These are phyloP conservation scores for Yamadazyma jaroonii DNA, from an alignment of 1,139 yeast species.

Conservation along the genomic window DNA sequence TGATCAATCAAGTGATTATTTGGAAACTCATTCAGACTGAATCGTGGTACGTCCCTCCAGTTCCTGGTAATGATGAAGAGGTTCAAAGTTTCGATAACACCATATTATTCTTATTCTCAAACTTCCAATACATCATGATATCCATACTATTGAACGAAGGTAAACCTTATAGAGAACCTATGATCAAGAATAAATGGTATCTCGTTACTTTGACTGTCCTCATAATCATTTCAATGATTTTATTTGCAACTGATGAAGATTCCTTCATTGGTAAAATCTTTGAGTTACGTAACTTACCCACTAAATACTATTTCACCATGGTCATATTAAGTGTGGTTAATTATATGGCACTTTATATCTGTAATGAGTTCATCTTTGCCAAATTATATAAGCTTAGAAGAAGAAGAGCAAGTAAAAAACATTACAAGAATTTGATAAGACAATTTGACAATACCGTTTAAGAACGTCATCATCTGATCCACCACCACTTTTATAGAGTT, in stretches of 20 bases:
- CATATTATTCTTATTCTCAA: slow-evolving; percentile 71
- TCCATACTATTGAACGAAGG: slow-evolving; percentile 86
- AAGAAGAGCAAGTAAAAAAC: slow-evolving; percentile 30
- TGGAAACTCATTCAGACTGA: slow-evolving; percentile 61
- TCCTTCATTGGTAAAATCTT: slow-evolving; percentile 62
- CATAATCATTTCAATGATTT: slow-evolving; percentile 40
- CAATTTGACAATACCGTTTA: slow-evolving; percentile 3
- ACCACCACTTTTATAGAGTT: slow-evolving; percentile 1
- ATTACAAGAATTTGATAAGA: slow-evolving; percentile 34
- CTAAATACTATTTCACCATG: slow-evolving; percentile 49
- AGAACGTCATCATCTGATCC: not conserved
- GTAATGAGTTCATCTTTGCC: slow-evolving; percentile 26
- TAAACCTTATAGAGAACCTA: slow-evolving; percentile 89
- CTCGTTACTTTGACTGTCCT: slow-evolving; percentile 57
- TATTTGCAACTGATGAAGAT: slow-evolving; percentile 50
- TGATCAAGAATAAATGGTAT: slow-evolving; percentile 67
- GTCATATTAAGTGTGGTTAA: slow-evolving; percentile 48
- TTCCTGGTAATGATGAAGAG: slow-evolving; percentile 81
- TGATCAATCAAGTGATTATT: slow-evolving; percentile 61
- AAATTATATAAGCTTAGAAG: not conserved
- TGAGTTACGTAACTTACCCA: slow-evolving; percentile 67
- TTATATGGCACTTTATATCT: slow-evolving; percentile 35
- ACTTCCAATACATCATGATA: slow-evolving; percentile 83
- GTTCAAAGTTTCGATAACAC: slow-evolving; percentile 91
- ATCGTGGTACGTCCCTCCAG: slow-evolving; percentile 79